Evolutionary conservation across 2,329 filamentous ascomycete species (phyloP), one percentile per base, ranked within the genome.

Genomic region (Xylaria sp.): DNA sequence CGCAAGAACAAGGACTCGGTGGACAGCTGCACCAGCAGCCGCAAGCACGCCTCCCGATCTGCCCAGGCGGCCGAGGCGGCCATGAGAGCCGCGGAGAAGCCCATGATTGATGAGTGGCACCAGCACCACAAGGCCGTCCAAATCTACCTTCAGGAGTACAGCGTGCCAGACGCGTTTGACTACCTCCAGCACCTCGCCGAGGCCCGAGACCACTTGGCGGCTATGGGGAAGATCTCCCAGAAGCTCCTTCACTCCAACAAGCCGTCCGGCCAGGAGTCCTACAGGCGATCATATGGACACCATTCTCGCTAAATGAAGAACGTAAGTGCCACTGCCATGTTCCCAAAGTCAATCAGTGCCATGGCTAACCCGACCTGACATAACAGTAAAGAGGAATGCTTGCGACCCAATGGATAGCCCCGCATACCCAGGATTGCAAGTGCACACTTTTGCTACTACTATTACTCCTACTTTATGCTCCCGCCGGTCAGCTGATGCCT

Each of bases 101-200:
- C 78, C 29, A 72, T 81, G 44, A 70, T 79, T 48, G 76, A 82
- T 56, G 75, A 82, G 63, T 85, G 82, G 82, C 73, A 82, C 65
- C 81, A 86, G 60, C 84, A 87, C 72, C 86, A 83, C 71, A 81
- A 79, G 66, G 80, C 79, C 37, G 79, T 91, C 45, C 81, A 88
- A 63, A 78, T 77, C 56, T 81, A 89, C 39, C 75, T 87, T 41
- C 72, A 75, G 48, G 73, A 71, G 43, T 76, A 81, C 55, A 69
- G 65, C 62, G 76, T 78, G 65, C 80, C 81, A 16, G 76, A 78
- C 59, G 80, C 82, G 57, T 70, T 76, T 48, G 76, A 81, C 57
- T 81, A 80, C 58, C 71, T 84, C 57, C 76, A 82, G 56, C 78
- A 81, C 50, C 77, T 87, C 63, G 71, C 69, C 55, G 75, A 77